These are phyloP conservation scores for Xenoacremonium recifei DNA, from an alignment of 2,329 filamentous ascomycete species.

Conservation along the genomic window DNA sequence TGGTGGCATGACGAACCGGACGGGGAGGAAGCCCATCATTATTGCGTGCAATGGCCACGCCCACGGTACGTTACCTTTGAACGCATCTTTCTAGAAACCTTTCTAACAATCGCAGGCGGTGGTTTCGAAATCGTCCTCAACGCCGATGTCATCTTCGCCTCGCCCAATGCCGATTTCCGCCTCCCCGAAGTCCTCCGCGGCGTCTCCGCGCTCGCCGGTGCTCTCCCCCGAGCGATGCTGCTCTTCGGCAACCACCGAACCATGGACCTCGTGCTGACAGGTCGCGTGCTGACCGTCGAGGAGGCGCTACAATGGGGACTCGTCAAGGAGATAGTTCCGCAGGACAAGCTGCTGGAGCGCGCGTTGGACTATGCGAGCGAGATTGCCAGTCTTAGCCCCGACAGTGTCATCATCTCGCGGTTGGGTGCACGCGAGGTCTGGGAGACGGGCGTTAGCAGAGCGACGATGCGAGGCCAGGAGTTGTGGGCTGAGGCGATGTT, in stretches of 20 bases:
- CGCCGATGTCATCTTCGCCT: slow-evolving; percentile 57
- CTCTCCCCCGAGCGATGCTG: slow-evolving; percentile 46
- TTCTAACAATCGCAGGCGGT: slow-evolving; percentile 18
- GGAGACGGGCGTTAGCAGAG: slow-evolving; percentile 33
- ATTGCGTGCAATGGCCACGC: slow-evolving; percentile 31
- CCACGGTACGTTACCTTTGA: slow-evolving; percentile 20
- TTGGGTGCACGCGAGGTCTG: slow-evolving; percentile 32
- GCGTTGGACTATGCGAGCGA: slow-evolving; percentile 28
- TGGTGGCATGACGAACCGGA: slow-evolving; percentile 34
- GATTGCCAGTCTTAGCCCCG: slow-evolving; percentile 31
- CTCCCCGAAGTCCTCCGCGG: slow-evolving; percentile 59
- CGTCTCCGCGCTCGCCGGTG: slow-evolving; percentile 56
- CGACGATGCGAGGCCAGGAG: slow-evolving; percentile 33
- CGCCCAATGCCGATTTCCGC: slow-evolving; percentile 49
- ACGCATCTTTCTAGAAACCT: neutral
- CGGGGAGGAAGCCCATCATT: slow-evolving; percentile 32
- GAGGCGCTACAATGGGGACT: slow-evolving; percentile 32
- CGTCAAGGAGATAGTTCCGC: slow-evolving; percentile 27
- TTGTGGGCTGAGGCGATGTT: slow-evolving; percentile 30
- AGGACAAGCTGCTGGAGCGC: slow-evolving; percentile 27
- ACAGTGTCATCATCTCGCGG: slow-evolving; percentile 33
- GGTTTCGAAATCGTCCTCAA: slow-evolving; percentile 37
- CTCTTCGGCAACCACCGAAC: slow-evolving; percentile 33
- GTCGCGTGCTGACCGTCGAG: slow-evolving; percentile 21
- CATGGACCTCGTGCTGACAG: slow-evolving; percentile 32